These are phyloP conservation scores for Dalbergia oliveri DNA, from an alignment of 306 rosid species.

Conservation along the genomic window DNA sequence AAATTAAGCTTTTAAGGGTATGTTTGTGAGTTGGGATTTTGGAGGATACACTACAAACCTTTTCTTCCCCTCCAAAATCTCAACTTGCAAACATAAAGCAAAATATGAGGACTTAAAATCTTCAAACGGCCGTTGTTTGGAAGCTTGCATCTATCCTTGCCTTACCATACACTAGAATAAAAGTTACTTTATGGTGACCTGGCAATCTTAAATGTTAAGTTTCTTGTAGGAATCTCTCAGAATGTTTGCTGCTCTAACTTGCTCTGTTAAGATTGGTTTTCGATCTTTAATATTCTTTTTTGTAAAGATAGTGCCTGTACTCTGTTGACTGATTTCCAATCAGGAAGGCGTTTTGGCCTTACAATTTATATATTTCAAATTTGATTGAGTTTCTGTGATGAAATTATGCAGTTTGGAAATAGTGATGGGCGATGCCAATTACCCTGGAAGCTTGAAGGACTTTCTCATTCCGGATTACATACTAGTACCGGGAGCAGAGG, in stretches of 20 bases:
- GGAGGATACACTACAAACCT: no score
- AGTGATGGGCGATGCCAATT: conserved; percentile 54
- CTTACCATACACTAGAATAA: conserved; percentile 1
- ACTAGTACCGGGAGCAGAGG: conserved; percentile 55
- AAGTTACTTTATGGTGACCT: neutral
- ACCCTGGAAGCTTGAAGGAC: conserved; percentile 62
- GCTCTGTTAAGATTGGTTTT: no score
- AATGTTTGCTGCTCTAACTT: no score
- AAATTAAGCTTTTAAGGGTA: no score
- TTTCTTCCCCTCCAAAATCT: no score
- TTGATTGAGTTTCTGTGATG: conserved; percentile 36
- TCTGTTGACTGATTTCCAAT: neutral
- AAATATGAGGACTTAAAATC: no score
- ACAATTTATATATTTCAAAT: no score
- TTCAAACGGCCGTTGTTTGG: no score
- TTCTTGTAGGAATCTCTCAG: neutral
- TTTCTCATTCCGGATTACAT: conserved; percentile 82
- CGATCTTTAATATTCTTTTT: no score
- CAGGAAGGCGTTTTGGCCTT: neutral
- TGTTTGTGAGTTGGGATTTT: no score
- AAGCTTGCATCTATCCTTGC: neutral
- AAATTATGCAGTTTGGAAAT: conserved; percentile 59
- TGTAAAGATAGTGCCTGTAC: neutral
- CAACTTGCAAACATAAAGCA: no score
- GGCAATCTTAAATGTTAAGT: conserved; percentile 5